Percentiles rank a stretch among this genome's conserved stretches.
phyloP scores from a whole-genome alignment of 148 eudicot genomes.

The Fagopyrum esculentum region DNA sequence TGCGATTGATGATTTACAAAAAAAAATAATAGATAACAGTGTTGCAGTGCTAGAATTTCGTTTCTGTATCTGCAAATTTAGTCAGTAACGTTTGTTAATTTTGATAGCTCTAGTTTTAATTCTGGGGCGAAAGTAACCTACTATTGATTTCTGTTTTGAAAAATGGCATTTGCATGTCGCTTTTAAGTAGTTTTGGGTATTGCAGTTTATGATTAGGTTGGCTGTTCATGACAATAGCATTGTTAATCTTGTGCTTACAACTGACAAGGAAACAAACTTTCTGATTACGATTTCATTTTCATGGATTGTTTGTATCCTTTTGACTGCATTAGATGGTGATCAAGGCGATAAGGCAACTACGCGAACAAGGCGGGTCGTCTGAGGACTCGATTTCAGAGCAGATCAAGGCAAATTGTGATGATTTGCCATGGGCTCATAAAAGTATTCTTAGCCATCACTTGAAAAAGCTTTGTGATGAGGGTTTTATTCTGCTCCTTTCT shows the following conservation, averaged over 20 bases:
- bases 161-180: neutral
- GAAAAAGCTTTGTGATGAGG: constrained; percentile 35
- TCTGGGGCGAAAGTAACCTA: neutral
- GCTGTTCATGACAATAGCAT: neutral
- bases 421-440: constrained; percentile 63
- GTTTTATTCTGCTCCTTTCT: constrained; percentile 22
- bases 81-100: neutral
- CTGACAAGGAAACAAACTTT: too few relatives aligned
- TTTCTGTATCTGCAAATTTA: neutral
- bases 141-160: neutral
- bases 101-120: neutral
- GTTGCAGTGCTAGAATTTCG: too few relatives aligned
- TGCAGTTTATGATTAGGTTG: neutral
- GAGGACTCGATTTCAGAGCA: constrained; percentile 47
- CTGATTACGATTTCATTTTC: neutral
- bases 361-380: constrained; percentile 41
- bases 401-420: constrained; percentile 28
- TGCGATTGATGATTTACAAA: neutral
- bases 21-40: too few relatives aligned
- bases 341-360: constrained; percentile 35
- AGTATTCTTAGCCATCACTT: constrained; percentile 41
- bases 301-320: neutral
- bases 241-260: neutral
- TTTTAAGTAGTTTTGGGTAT: neutral
- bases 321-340: constrained; percentile 48